Percentiles rank a stretch among this genome's conserved stretches.
Evolutionary conservation across 768 basidiomycete genomes (phyloP).

Genomic region (Phaeotremella skinneri): DNA sequence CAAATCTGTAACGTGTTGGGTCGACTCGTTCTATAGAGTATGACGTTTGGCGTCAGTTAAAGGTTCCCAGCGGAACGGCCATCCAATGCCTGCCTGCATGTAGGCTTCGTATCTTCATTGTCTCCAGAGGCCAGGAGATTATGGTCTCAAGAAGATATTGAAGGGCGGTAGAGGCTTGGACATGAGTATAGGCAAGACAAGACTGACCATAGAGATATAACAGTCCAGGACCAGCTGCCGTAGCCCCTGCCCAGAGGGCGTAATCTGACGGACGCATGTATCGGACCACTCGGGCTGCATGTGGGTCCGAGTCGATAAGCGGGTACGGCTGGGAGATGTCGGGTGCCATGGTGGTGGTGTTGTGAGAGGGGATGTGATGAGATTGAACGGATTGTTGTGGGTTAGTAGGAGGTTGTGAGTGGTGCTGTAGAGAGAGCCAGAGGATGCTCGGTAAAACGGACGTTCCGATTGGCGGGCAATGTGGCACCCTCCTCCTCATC

Average conservation of each 20-base stretch:
- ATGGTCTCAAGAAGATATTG: too few species aligned
- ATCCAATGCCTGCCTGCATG: too few species aligned
- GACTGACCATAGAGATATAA: slow-evolving; percentile 79
- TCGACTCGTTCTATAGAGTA: slow-evolving; percentile 53
- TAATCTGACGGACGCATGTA: slow-evolving; percentile 89
- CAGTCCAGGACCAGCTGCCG: slow-evolving; percentile 75
- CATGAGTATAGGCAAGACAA: too few species aligned
- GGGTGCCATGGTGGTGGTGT: background rate
- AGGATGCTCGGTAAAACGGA: background rate
- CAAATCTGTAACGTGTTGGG: slow-evolving; percentile 47
- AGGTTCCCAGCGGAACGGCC: too few species aligned
- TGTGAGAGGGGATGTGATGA: background rate
- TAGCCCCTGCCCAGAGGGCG: slow-evolving; percentile 73
- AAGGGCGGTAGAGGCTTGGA: background rate
- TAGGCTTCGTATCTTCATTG: too few species aligned
- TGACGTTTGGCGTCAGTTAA: too few species aligned
- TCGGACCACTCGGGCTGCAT: slow-evolving; percentile 77
- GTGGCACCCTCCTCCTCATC: too few species aligned
- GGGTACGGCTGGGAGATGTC: slow-evolving; percentile 67
- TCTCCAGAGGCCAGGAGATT: too few species aligned
- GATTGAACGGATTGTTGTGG: background rate
- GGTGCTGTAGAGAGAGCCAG: background rate
- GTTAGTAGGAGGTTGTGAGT: background rate
- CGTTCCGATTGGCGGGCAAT: background rate
- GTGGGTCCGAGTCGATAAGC: slow-evolving; percentile 91